Conservation (phyloP, 192 early-diverging fungal genomes). For the Blastocladiella britannica region DNA sequence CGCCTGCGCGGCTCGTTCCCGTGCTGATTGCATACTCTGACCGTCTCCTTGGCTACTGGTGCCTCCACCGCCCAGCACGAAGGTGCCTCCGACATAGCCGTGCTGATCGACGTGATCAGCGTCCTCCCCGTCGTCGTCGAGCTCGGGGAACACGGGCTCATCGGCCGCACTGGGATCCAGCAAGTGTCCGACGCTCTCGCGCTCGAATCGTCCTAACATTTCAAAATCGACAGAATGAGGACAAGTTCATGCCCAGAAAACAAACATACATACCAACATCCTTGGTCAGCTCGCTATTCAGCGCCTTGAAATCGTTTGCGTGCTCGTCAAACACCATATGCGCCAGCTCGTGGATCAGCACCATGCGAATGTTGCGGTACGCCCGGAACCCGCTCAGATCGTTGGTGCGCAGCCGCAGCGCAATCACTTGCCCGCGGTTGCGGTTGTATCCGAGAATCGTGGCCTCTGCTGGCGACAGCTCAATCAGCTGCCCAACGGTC, state of each 20-base stretch:
- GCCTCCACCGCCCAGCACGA: conserved; percentile 27
- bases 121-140: conserved; percentile 16
- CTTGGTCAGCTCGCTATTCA: conserved; percentile 51
- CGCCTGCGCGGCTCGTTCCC: too few relatives aligned
- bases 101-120: conserved; percentile 11
- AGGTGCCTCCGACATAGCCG: conserved; percentile 32
- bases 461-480: conserved; percentile 44
- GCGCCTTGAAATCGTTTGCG: conserved; percentile 45
- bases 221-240: conserved; percentile 16
- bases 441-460: conserved; percentile 47
- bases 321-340: conserved; percentile 45
- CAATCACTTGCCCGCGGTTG: conserved; percentile 49
- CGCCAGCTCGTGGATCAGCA: conserved; percentile 55
- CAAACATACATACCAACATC: conserved; percentile 20
- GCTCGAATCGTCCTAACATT: too few relatives aligned
- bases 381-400: conserved; percentile 53
- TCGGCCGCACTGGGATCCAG: too few relatives aligned
- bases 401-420: conserved; percentile 54
- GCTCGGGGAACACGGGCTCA: conserved; percentile 12
- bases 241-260: conserved; percentile 19
- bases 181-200: too few relatives aligned
- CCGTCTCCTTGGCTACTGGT: too few relatives aligned
- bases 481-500: conserved; percentile 40
- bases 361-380: conserved; percentile 40
- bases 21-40: too few relatives aligned